phyloP scores from a whole-genome alignment of 257 asterid species.

The Primulina eburnea region DNA sequence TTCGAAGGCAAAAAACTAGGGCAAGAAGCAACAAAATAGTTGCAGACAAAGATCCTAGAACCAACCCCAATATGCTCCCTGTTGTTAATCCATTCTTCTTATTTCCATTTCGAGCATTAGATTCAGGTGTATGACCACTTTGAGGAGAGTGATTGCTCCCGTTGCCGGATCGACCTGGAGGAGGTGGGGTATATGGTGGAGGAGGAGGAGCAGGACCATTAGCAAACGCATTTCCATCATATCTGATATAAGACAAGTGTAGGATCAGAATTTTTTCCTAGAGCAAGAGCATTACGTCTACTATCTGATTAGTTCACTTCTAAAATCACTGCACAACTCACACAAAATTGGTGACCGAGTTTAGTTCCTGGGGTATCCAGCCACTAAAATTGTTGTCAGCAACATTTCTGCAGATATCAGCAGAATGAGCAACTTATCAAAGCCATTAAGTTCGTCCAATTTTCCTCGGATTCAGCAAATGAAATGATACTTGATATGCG shows the following conservation, averaged over 20 bases:
- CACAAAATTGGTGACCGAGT: conserved; percentile 69
- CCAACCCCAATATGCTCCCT: conserved; percentile 78
- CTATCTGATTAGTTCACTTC: not conserved
- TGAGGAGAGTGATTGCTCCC: conserved; percentile 43
- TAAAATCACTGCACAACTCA: conserved; percentile 42
- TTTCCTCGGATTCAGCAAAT: conserved; percentile 18
- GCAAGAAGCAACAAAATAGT: conserved; percentile 48
- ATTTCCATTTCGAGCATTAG: conserved; percentile 42
- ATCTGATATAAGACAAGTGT: conserved; percentile 46
- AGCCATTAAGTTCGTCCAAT: conserved; percentile 7
- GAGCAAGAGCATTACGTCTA: conserved; percentile 11
- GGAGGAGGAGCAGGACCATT: conserved; percentile 97
- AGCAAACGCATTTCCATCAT: conserved; percentile 68
- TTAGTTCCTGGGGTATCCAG: conserved; percentile 85
- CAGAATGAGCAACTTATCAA: conserved; percentile 1
- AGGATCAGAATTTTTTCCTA: conserved; percentile 18
- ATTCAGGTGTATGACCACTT: conserved; percentile 41
- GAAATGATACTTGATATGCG: conserved; percentile 6
- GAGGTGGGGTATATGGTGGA: conserved; percentile 82
- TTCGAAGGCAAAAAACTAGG: conserved; percentile 57
- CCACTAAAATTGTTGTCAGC: conserved; percentile 87
- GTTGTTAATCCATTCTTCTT: conserved; percentile 55
- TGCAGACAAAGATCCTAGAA: conserved; percentile 63
- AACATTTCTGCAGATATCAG: conserved; percentile 64
- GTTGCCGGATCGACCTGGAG: conserved; percentile 64